Conservation (phyloP, 2,329 filamentous ascomycete species). For the Biscogniauxia sp. region DNA sequence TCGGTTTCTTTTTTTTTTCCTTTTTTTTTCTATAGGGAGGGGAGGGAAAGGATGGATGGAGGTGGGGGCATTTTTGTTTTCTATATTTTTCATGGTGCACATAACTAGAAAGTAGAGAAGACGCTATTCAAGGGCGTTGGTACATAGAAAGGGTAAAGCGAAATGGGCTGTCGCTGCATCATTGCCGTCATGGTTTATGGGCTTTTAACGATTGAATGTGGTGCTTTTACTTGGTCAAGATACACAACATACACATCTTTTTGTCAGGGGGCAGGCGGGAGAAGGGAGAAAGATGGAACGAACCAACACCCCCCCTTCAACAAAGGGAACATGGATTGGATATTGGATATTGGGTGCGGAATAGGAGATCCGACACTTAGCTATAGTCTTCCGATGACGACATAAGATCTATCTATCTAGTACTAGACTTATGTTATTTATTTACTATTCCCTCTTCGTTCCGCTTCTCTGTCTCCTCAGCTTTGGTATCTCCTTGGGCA, state of each 20-base stretch:
- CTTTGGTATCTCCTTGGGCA: neutral
- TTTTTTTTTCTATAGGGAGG: neutral
- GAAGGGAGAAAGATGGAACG: too few species aligned
- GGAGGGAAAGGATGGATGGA: too few species aligned
- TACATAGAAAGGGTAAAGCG: neutral
- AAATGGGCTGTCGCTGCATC: neutral
- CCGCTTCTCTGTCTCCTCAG: neutral
- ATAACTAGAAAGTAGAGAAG: neutral
- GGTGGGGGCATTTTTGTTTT: neutral
- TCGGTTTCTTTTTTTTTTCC: neutral
- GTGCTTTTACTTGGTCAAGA: neutral
- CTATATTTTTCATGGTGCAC: neutral
- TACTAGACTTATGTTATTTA: too few species aligned
- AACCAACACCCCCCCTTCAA: too few species aligned
- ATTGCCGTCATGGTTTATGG: neutral
- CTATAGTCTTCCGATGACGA: too few species aligned
- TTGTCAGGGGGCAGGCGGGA: too few species aligned
- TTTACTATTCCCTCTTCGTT: too few species aligned
- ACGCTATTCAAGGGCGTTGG: neutral
- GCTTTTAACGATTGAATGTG: neutral
- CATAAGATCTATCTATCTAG: too few species aligned
- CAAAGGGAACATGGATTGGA: too few species aligned
- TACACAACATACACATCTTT: too few species aligned
- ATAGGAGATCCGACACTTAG: too few species aligned
- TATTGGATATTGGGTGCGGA: too few species aligned